Evolutionary conservation across 2,329 filamentous ascomycete genomes (phyloP).

Genomic region (Allantophomopsis lycopodina): DNA sequence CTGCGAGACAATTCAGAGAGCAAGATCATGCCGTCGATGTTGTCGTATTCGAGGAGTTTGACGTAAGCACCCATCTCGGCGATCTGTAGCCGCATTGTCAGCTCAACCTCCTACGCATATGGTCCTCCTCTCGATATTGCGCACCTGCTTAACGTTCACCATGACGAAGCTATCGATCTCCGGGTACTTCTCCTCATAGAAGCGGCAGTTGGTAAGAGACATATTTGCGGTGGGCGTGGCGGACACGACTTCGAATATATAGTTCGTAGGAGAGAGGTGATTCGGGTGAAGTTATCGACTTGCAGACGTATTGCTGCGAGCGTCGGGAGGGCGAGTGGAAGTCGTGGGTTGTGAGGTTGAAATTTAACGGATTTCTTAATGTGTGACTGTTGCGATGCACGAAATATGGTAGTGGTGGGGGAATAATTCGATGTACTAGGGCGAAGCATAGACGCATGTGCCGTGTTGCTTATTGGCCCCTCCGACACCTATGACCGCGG

Average conservation of each 20-base stretch:
- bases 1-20: slow-evolving; percentile 93
- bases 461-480: too few relatives aligned
- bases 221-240: slow-evolving; percentile 43
- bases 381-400: too few relatives aligned
- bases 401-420: too few relatives aligned
- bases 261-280: not conserved
- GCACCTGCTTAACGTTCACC: slow-evolving; percentile 97
- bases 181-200: slow-evolving; percentile 94
- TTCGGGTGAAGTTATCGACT: not conserved
- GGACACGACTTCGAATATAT: too few relatives aligned
- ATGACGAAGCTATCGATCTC: slow-evolving; percentile 99
- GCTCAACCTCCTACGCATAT: not conserved
- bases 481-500: too few relatives aligned
- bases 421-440: too few relatives aligned
- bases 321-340: too few relatives aligned
- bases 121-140: slow-evolving; percentile 13
- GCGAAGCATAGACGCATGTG: too few relatives aligned
- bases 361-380: too few relatives aligned
- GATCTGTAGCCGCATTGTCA: slow-evolving; percentile 41
- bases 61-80: slow-evolving; percentile 99
- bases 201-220: slow-evolving; percentile 93
- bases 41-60: slow-evolving; percentile 98
- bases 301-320: too few relatives aligned
- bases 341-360: too few relatives aligned
- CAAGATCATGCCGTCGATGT: slow-evolving; percentile 99